Percentiles rank a stretch among this genome's conserved stretches.
Conservation (phyloP, 2,329 filamentous ascomycete genomes). For the Gaeumannomyces sp. region DNA sequence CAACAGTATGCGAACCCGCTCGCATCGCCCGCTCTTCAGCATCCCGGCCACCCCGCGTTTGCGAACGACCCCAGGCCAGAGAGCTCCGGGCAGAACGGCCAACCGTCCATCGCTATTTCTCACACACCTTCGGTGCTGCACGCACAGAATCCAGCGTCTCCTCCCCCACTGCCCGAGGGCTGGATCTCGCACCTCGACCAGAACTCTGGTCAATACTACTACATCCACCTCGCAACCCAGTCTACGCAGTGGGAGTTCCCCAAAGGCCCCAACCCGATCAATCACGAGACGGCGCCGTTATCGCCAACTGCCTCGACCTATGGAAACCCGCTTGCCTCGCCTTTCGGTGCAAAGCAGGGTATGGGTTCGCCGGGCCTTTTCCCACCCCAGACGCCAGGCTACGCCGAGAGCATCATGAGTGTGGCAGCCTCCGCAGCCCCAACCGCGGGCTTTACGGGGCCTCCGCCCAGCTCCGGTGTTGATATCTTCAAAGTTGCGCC, state of each 20-base stretch:
- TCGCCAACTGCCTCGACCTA: slow-evolving; percentile 77
- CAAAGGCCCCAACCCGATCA: slow-evolving; percentile 86
- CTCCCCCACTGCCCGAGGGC: slow-evolving; percentile 89
- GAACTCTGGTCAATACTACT: slow-evolving; percentile 96
- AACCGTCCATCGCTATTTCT: slow-evolving; percentile 38
- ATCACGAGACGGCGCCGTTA: slow-evolving; percentile 72
- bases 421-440: slow-evolving; percentile 69
- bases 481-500: slow-evolving; percentile 91
- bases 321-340: slow-evolving; percentile 66
- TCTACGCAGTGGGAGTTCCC: slow-evolving; percentile 99
- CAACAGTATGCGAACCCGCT: slow-evolving; percentile 23
- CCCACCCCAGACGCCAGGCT: slow-evolving; percentile 75
- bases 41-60: slow-evolving; percentile 78
- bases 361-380: slow-evolving; percentile 71
- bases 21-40: slow-evolving; percentile 44
- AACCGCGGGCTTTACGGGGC: slow-evolving; percentile 76
- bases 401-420: slow-evolving; percentile 80
- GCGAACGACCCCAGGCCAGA: slow-evolving; percentile 68
- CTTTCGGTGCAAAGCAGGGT: slow-evolving; percentile 60
- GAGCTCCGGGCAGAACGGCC: slow-evolving; percentile 35
- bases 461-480: slow-evolving; percentile 81
- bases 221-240: slow-evolving; percentile 92
- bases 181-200: slow-evolving; percentile 97
- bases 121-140: slow-evolving; percentile 40
- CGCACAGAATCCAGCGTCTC: slow-evolving; percentile 61